Evolutionary conservation across 495 filamentous ascomycete species (phyloP), one percentile per base, ranked within the genome.

Genomic region (Polyplosphaeria fusca): DNA sequence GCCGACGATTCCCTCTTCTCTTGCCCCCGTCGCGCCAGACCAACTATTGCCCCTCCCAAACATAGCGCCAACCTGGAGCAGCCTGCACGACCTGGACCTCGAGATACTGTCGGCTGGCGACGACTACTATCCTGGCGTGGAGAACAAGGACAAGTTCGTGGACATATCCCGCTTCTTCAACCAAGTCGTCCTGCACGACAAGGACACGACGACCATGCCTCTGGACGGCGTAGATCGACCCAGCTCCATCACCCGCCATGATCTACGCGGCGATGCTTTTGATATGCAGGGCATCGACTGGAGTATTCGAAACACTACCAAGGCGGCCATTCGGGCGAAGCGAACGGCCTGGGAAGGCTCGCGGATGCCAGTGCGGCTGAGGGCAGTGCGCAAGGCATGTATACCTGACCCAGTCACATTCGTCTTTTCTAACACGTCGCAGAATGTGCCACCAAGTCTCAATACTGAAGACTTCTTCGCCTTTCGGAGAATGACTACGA

Each of bases 281-380:
- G 90, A 95, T 66, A 68, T 89, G 24, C 89, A 95, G 66, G 87
- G 89, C 46, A 86, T 95, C 35, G 76, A 86, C 43, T 95, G 90
- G 82, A 74, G 78, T 7, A 73, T 23, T 16, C 44, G n/a, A 16
- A 14, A 81, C 4, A 82, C 88, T 3, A 79, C 76, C 16, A 79
- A 85, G 40, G 65, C 71, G 4, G 74, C 79, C 28, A 87, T 87
- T 19, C 47, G 71, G 74, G 26, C 26, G 14, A 55, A 46, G 18
- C 41, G 58, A n/a, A 30, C 16, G 2, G 24, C 3, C 5, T 61
- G 26, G 16, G 50, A 61, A 37, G 25, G 2, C 1, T 19, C 16
- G n/a, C 41, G 51, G 20, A 22, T 61, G 51, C 43, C 16, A n/a
- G 20, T 20, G 13, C 39, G 30, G 18, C 19, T 60, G 42, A 26